These are phyloP conservation scores for Leccinum broughii DNA, from an alignment of 768 basidiomycete species.

Conservation along the genomic window DNA sequence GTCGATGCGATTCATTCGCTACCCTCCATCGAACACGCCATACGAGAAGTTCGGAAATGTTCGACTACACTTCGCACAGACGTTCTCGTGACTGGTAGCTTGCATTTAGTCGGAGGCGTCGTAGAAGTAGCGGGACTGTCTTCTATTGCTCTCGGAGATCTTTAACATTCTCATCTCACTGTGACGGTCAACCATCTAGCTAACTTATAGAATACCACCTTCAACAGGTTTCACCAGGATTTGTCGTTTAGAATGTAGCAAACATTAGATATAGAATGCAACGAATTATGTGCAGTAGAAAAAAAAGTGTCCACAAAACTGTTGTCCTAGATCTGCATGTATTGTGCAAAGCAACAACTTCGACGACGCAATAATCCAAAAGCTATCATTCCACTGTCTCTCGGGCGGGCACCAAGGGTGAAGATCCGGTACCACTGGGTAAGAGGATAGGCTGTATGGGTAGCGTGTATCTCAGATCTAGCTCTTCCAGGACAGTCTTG, in stretches of 20 bases:
- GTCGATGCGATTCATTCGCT: conserved; percentile 68
- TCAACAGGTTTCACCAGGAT: conserved; percentile 35
- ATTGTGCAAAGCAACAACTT: not conserved
- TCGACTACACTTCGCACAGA: conserved; percentile 38
- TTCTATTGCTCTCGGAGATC: conserved; percentile 57
- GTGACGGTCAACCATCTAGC: not conserved
- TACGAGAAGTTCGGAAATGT: conserved; percentile 60
- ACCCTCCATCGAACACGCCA: conserved; percentile 86
- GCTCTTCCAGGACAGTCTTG: conserved; percentile 69
- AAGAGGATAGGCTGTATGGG: conserved; percentile 73
- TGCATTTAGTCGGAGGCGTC: conserved; percentile 92
- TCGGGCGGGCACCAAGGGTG: not conserved
- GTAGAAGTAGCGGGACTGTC: conserved; percentile 88
- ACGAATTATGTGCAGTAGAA: not conserved
- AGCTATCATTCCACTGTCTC: not conserved
- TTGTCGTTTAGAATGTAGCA: not conserved
- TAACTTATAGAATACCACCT: conserved; percentile 28
- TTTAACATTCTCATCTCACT: conserved; percentile 6
- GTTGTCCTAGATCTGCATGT: not conserved
- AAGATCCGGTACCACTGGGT: conserved; percentile 28
- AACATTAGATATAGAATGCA: not conserved
- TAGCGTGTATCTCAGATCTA: conserved; percentile 68
- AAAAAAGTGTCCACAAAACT: not conserved
- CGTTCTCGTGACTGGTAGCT: conserved; percentile 88
- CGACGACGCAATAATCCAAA: not conserved